Evolutionary conservation across 1,284 basidiomycete genomes (phyloP).

Genomic region (Marasmius fiardii): DNA sequence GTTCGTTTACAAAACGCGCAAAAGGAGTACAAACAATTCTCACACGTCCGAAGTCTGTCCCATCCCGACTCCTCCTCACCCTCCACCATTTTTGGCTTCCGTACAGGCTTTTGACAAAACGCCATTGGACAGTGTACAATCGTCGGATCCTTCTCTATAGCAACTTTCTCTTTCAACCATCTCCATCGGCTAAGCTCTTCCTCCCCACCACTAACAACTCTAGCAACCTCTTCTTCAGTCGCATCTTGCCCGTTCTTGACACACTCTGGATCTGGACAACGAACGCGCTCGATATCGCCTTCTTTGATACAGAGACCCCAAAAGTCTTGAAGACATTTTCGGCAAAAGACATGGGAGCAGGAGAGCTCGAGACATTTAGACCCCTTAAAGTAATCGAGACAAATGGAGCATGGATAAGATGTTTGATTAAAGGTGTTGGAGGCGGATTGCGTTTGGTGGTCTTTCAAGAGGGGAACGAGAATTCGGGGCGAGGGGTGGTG

Average conservation of each 20-base stretch:
- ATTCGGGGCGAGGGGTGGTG: conserved; percentile 52
- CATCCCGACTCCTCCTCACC: conserved; percentile 50
- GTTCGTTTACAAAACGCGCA: conserved; percentile 72
- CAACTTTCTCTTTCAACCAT: conserved; percentile 67
- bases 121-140: conserved; percentile 73
- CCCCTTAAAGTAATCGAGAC: conserved; percentile 68
- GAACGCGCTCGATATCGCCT: conserved; percentile 65
- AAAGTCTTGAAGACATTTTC: conserved; percentile 65
- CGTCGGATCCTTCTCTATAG: conserved; percentile 71
- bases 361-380: conserved; percentile 60
- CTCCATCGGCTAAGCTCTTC: conserved; percentile 65
- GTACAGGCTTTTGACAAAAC: conserved; percentile 68
- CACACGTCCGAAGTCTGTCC: conserved; percentile 66
- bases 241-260: conserved; percentile 67
- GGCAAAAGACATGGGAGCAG: conserved; percentile 75
- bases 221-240: conserved; percentile 66
- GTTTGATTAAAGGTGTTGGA: conserved; percentile 52
- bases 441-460: conserved; percentile 44
- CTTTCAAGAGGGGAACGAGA: conserved; percentile 44
- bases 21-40: conserved; percentile 64
- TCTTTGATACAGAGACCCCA: conserved; percentile 74
- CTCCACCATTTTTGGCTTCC: conserved; percentile 42
- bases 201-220: conserved; percentile 50
- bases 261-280: conserved; percentile 72
- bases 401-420: conserved; percentile 67